Base-by-base conservation (phyloP, 495 filamentous ascomycete species). In the Apiosordaria backusii region DNA sequence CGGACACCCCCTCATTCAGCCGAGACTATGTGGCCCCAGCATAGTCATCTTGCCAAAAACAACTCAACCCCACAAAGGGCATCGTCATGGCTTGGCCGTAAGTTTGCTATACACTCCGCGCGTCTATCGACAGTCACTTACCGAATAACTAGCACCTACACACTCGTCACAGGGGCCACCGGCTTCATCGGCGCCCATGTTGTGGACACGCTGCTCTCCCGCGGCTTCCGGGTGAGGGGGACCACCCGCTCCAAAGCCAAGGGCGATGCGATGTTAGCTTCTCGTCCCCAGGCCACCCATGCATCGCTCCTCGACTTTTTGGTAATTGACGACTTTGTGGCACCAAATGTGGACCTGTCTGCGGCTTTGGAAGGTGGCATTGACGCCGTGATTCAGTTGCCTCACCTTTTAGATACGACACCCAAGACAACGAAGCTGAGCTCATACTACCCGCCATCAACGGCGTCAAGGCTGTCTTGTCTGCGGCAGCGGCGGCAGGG, bases 401-500 rank as follows among this genome's bases (percentile, higher is more conserved):
- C 61, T 76, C 78, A 18, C 77, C 81, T 0, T 61, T 60, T 13
- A 75, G 74, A 9, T 69, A 84, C 40, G 65, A 67, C 5, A 79
- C 76, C 1, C 71, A 77, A 2, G 50, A 77, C 9, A 81, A 80
- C 64, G 71, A 79, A 16, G 69, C 84, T 0, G 72, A 77, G 19
- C 83, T 92, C 52, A 73, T 91, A 25, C 82, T 88, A 61, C 88
- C 88, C 4, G 87, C 88, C 0, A 82, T 89, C 71, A 87, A 87
- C 69, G 89, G 89, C 29, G 90, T 88, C 21, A 87, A 83, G 3
- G 85, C 87, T n/a, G 83, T 92, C 55, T 71, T 92, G 67, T 83
- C 84, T 59, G 89, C 76, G 78, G 74, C 79, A n/a, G 83, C 85
- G 3, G 67, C 74, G 0, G 73, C 75, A 21, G 67, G 76, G 25